A percentile compares a stretch with the other conserved stretches of the same genome.
phyloP scores from a whole-genome alignment of 768 basidiomycete species.

The Mycena chlorophos region DNA sequence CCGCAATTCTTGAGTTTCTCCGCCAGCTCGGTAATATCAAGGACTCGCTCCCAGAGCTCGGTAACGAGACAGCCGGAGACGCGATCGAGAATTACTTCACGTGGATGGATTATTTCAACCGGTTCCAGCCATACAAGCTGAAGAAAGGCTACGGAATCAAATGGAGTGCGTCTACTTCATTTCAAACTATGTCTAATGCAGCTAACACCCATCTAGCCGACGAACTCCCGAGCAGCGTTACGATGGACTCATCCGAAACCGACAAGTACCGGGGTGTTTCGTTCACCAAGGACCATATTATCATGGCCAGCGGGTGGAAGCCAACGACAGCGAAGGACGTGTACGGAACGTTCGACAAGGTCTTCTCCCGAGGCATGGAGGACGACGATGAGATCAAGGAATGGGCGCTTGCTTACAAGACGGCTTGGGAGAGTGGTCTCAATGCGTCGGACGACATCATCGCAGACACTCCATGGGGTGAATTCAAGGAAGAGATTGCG shows the following conservation, averaged over 20 bases:
- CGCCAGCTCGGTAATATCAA: slow-evolving; percentile 59
- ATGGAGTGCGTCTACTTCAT: background rate
- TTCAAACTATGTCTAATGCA: background rate
- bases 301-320: background rate
- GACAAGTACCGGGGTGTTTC: background rate
- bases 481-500: too few species aligned
- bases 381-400: background rate
- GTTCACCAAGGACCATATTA: background rate
- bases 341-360: background rate
- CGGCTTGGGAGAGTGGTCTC: too few species aligned
- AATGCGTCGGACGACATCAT: too few species aligned
- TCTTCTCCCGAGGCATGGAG: background rate
- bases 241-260: background rate
- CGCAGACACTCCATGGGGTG: too few species aligned
- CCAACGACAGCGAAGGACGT: background rate
- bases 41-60: slow-evolving; percentile 56
- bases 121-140: background rate
- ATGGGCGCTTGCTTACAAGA: background rate
- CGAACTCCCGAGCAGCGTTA: background rate
- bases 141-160: background rate
- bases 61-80: slow-evolving; percentile 55
- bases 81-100: slow-evolving; percentile 61
- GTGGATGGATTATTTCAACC: slow-evolving; percentile 33
- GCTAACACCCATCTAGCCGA: background rate
- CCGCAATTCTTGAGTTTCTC: slow-evolving; percentile 26